Base-by-base conservation (phyloP, 2,329 filamentous ascomycete species). In the Colletotrichum plurivorum region DNA sequence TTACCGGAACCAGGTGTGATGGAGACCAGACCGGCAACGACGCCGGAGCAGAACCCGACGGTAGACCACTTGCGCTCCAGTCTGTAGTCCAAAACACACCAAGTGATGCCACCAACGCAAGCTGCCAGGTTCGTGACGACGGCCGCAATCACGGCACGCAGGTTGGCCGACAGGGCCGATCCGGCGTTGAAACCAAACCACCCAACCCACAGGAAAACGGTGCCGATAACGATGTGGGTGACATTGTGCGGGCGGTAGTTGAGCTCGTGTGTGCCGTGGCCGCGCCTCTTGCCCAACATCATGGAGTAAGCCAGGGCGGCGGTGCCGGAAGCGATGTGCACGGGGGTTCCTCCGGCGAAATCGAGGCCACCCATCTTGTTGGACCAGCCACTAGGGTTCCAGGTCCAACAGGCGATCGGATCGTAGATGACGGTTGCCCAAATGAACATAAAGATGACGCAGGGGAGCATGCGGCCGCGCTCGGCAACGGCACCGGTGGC, bases 161-260 rank as follows among this genome's bases (percentile, higher is more conserved):
- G 81, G 79, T 96, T 97, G 59, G 94, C 94, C 56, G 90, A 86
- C 63, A 96, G 84, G 15, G 94, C 94, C 16, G 92, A 94, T 72
- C 94, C 94, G 57, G 93, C 94, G 75, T 97, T 97, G 89, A 97
- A 97, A 55, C 94, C 94, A 76, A 97, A 97, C 94, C 94, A 97
- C 62, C 94, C 94, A 16, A 97, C 93, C 94, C 94, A 97, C 16
- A 97, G 90, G 82, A 97, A 97, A 54, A 97, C 94, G 3, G 94
- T 97, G 36, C 94, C 94, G 64, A 97, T 92, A 60, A 97, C 94
- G 73, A 97, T 94, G 79, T 97, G 93, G 4, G 94, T 96, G 54
- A 97, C 94, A 75, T 97, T 97, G 84, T 97, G 94, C 10, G 94
- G 94, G 58, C 94, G 92, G 81, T 95, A 97, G 83, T 97, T 97